Evolutionary conservation across 73 alveolate species (phyloP).

Genomic region (Tetrahymena elliotti): DNA sequence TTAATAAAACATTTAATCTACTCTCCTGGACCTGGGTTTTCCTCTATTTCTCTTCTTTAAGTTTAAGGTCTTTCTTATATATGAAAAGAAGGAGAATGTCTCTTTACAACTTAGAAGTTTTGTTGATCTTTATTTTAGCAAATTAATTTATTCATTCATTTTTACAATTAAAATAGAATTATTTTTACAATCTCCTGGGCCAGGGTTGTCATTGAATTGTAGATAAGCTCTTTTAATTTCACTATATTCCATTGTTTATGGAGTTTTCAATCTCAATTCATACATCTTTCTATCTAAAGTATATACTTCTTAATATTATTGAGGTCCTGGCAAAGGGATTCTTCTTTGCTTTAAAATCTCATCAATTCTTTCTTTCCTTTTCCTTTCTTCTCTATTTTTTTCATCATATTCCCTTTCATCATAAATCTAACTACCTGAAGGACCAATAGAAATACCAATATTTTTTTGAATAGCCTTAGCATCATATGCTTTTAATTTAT

Average conservation of each 20-base stretch:
- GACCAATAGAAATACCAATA: not conserved
- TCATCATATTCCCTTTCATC: not conserved
- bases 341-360: not conserved
- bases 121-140: not conserved
- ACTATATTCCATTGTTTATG: not conserved
- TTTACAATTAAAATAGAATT: not conserved
- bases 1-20: not conserved
- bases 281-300: not conserved
- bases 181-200: not conserved
- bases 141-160: not conserved
- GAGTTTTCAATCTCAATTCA: not conserved
- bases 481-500: not conserved
- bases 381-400: not conserved
- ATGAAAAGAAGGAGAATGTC: not conserved
- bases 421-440: not conserved
- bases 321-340: not conserved
- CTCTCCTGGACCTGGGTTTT: constrained; percentile 1
- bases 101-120: not conserved
- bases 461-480: not conserved
- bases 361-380: not conserved
- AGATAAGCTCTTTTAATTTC: not conserved
- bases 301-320: not conserved
- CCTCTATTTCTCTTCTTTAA: not conserved
- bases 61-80: not conserved
- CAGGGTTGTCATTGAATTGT: not conserved